Evolutionary conservation across 2,329 filamentous ascomycete genomes (phyloP).

Genomic region (Trichoderma sp.): DNA sequence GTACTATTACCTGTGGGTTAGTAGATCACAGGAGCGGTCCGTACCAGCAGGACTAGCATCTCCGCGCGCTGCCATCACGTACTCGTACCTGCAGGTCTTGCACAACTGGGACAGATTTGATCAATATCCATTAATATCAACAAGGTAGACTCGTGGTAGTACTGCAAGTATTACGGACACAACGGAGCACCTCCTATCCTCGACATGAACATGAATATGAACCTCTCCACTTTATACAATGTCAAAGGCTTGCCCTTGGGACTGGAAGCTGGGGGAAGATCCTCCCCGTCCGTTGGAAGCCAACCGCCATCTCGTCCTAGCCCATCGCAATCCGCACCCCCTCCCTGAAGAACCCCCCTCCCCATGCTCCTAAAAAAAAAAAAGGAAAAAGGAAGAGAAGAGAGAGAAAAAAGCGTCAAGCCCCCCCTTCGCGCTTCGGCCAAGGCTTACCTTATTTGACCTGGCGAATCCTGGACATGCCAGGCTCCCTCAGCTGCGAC

Average conservation of each 20-base stretch:
- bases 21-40: neutral
- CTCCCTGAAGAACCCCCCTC: neutral
- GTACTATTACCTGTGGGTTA: neutral
- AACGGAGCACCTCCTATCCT: neutral
- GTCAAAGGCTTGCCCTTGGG: neutral
- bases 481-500: conserved; percentile 21
- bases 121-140: neutral
- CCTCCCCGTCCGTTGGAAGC: neutral
- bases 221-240: neutral
- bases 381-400: neutral
- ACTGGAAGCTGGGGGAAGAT: conserved; percentile 11
- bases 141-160: neutral
- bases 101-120: neutral
- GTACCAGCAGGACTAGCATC: neutral
- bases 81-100: neutral
- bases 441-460: conserved; percentile 20
- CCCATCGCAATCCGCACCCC: neutral
- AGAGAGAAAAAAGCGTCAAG: neutral
- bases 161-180: neutral
- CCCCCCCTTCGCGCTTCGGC: conserved; percentile 18
- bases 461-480: conserved; percentile 15
- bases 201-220: neutral
- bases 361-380: neutral
- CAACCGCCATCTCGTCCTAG: conserved; percentile 9
- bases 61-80: neutral